phyloP scores from a whole-genome alignment of 768 basidiomycete genomes.

The Ephemerocybe angulata region DNA sequence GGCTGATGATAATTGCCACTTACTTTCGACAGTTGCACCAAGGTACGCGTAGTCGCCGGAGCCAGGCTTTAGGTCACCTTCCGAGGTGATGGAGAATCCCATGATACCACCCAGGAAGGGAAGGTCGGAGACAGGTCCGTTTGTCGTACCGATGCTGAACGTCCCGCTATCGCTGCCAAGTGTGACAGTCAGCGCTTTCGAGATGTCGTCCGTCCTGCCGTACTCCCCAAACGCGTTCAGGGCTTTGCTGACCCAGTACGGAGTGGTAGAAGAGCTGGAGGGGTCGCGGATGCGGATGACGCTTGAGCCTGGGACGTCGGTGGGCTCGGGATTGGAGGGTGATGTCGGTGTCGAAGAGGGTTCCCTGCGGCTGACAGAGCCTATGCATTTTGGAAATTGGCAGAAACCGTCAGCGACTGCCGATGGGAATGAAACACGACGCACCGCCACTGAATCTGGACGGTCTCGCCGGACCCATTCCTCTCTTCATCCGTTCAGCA shows the following conservation, averaged over 20 bases:
- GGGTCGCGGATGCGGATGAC: no score
- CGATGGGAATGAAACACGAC: neutral
- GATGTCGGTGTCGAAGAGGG: neutral
- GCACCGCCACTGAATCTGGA: neutral
- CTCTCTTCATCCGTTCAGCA: neutral
- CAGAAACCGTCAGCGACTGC: neutral
- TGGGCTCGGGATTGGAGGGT: neutral
- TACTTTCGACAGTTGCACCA: neutral
- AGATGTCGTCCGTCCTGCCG: neutral
- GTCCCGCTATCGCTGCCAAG: neutral
- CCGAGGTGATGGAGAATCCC: neutral
- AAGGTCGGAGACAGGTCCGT: neutral
- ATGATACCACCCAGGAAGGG: neutral
- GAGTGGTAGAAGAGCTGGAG: neutral
- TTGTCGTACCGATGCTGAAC: neutral
- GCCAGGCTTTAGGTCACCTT: neutral
- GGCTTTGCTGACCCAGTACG: neutral
- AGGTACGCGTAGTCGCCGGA: neutral
- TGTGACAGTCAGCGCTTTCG: neutral
- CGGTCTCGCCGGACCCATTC: neutral
- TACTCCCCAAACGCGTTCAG: neutral
- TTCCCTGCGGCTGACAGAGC: neutral
- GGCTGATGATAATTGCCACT: neutral
- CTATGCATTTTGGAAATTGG: neutral
- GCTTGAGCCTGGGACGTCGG: no score